A percentile compares a stretch with the other conserved stretches of the same genome.
These are phyloP conservation scores for Wickerhamomyces queroliae DNA, from an alignment of 805 yeast species.

Conservation along the genomic window DNA sequence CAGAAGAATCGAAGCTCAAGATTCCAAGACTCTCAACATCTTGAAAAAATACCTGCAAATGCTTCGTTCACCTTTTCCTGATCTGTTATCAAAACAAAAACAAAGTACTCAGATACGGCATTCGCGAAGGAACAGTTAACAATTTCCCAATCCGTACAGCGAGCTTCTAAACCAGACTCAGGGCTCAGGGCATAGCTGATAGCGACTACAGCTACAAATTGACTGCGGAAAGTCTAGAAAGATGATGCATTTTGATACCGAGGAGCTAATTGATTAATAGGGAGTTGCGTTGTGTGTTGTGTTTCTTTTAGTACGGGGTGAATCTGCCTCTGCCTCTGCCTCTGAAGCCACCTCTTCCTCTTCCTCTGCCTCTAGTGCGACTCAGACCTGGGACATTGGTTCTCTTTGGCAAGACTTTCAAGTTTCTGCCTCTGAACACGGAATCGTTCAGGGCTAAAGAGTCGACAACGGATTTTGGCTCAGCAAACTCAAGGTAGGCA, in stretches of 20 bases:
- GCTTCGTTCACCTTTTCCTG: neutral
- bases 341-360: slow-evolving; percentile 39
- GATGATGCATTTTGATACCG: too few relatives aligned
- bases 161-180: neutral
- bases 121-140: too few relatives aligned
- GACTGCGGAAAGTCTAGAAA: too few relatives aligned
- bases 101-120: too few relatives aligned
- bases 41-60: neutral
- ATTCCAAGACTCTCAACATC: too few relatives aligned
- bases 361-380: slow-evolving; percentile 41
- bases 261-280: too few relatives aligned
- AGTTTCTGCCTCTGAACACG: slow-evolving; percentile 58
- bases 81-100: neutral
- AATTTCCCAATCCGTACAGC: too few relatives aligned
- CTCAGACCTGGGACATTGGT: slow-evolving; percentile 74
- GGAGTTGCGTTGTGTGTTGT: too few relatives aligned
- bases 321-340: slow-evolving; percentile 38
- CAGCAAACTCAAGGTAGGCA: slow-evolving; percentile 83
- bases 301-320: slow-evolving; percentile 38
- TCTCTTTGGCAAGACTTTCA: slow-evolving; percentile 73
- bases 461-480: slow-evolving; percentile 51
- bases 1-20: too few relatives aligned
- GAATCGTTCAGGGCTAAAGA: slow-evolving; percentile 66
- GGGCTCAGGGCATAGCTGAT: too few relatives aligned
- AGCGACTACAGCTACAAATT: too few relatives aligned